Conservation (phyloP, 208 protist genomes). For the Wallacemonas sp. region DNA sequence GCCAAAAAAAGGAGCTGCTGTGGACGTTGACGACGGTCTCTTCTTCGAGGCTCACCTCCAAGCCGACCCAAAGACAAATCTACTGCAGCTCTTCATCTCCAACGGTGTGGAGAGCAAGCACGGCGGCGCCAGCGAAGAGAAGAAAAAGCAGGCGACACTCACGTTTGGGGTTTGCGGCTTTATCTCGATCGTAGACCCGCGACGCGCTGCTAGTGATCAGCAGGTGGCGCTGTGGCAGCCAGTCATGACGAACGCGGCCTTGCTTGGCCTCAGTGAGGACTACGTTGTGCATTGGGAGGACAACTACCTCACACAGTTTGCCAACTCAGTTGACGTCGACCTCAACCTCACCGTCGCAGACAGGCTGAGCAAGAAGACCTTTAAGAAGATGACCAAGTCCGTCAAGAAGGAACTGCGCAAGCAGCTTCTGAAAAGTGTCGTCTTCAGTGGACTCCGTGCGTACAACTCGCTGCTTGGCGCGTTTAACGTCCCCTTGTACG, state of each 20-base stretch:
- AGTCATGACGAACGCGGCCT: slow-evolving; percentile 23
- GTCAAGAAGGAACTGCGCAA: slow-evolving; percentile 34
- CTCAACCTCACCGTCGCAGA: slow-evolving; percentile 38
- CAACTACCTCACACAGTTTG: slow-evolving; percentile 64
- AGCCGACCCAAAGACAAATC: slow-evolving; percentile 18
- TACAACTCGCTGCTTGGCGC: slow-evolving; percentile 59
- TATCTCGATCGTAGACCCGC: slow-evolving; percentile 65
- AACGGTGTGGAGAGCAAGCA: slow-evolving; percentile 47
- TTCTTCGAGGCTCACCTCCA: slow-evolving; percentile 29
- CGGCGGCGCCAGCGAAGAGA: neutral
- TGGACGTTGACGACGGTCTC: slow-evolving; percentile 26
- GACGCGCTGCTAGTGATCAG: slow-evolving; percentile 70
- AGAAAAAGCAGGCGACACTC: slow-evolving; percentile 28
- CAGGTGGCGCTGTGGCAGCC: slow-evolving; percentile 76
- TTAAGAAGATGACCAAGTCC: slow-evolving; percentile 31
- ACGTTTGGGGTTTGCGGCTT: slow-evolving; percentile 78
- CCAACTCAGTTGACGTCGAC: slow-evolving; percentile 52
- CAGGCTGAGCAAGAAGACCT: slow-evolving; percentile 29
- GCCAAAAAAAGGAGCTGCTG: neutral
- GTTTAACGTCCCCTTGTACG: slow-evolving; percentile 71
- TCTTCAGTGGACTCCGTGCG: slow-evolving; percentile 72
- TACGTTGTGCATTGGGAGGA: slow-evolving; percentile 86
- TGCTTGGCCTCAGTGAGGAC: slow-evolving; percentile 45
- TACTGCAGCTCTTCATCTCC: slow-evolving; percentile 40
- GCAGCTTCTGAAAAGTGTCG: slow-evolving; percentile 45